A percentile compares a stretch with the other conserved stretches of the same genome.
phyloP scores from a whole-genome alignment of 495 filamentous ascomycete species.

The Amniculicola lignicola region DNA sequence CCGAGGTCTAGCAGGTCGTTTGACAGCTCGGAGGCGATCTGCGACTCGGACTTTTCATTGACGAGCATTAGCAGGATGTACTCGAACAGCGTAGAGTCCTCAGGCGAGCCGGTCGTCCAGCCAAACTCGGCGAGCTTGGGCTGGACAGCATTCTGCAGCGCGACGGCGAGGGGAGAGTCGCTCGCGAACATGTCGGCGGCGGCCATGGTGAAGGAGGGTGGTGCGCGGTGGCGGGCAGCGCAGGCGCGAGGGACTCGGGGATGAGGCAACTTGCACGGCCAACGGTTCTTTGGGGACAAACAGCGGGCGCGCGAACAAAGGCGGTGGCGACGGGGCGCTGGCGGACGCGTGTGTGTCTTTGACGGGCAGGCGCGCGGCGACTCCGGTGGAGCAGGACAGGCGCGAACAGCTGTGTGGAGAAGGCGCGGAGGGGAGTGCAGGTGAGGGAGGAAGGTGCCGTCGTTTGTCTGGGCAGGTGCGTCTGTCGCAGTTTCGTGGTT shows the following conservation, averaged over 20 bases:
- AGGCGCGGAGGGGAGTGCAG: neutral
- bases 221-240: neutral
- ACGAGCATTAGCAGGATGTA: slow-evolving; percentile 96
- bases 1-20: slow-evolving; percentile 81
- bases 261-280: too few relatives aligned
- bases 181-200: slow-evolving; percentile 67
- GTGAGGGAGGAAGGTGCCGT: too few relatives aligned
- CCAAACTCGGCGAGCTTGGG: slow-evolving; percentile 94
- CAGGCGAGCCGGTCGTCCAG: slow-evolving; percentile 75
- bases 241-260: neutral
- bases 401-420: too few relatives aligned
- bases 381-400: too few relatives aligned
- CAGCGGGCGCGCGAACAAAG: slow-evolving; percentile 10
- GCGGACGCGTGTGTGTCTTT: slow-evolving; percentile 16
- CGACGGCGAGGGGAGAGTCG: slow-evolving; percentile 75
- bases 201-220: slow-evolving; percentile 53
- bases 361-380: neutral
- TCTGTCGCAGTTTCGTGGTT: too few relatives aligned
- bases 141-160: slow-evolving; percentile 74
- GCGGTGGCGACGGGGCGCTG: slow-evolving; percentile 18
- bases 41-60: slow-evolving; percentile 85
- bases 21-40: slow-evolving; percentile 84
- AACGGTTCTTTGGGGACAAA: too few relatives aligned
- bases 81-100: slow-evolving; percentile 83
- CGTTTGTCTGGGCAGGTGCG: too few relatives aligned